Percentiles rank a stretch among this genome's conserved stretches.
Evolutionary conservation across 805 yeast genomes (phyloP).

Genomic region (Candida methanosorbosa): DNA sequence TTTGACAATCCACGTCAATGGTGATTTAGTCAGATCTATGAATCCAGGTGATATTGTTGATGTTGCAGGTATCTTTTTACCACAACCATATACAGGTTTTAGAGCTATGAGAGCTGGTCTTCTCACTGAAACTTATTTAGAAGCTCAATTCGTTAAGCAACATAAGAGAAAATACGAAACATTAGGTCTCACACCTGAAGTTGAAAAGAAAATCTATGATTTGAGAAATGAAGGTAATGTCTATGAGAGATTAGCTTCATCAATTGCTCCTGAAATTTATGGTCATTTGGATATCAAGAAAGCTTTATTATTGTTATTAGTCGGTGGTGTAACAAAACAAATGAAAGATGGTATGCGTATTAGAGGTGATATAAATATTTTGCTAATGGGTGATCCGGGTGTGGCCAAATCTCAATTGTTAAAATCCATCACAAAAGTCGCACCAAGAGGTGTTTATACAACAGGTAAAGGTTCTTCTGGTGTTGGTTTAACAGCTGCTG

Average conservation of each 20-base stretch:
- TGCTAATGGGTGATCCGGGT: slow-evolving; percentile 99
- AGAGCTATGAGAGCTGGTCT: slow-evolving; percentile 88
- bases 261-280: slow-evolving; percentile 96
- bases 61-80: slow-evolving; percentile 85
- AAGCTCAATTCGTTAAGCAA: slow-evolving; percentile 77
- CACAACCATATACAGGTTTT: slow-evolving; percentile 93
- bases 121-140: slow-evolving; percentile 87
- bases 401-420: slow-evolving; percentile 96
- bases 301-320: slow-evolving; percentile 71
- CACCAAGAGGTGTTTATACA: slow-evolving; percentile 95
- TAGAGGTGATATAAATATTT: slow-evolving; percentile 92
- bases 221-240: slow-evolving; percentile 58
- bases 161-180: slow-evolving; percentile 82
- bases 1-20: slow-evolving; percentile 80
- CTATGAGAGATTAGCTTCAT: slow-evolving; percentile 71
- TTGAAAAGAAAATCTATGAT: slow-evolving; percentile 44
- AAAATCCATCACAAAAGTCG: slow-evolving; percentile 83
- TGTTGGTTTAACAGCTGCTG: slow-evolving; percentile 98
- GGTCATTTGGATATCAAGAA: slow-evolving; percentile 94
- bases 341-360: slow-evolving; percentile 96
- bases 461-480: slow-evolving; percentile 99
- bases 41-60: slow-evolving; percentile 95
- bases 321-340: slow-evolving; percentile 93
- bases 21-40: slow-evolving; percentile 78
- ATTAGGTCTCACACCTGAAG: slow-evolving; percentile 47